These are phyloP conservation scores for Pseudozyma sp. DNA, from an alignment of 1,284 basidiomycete genomes.

Conservation along the genomic window DNA sequence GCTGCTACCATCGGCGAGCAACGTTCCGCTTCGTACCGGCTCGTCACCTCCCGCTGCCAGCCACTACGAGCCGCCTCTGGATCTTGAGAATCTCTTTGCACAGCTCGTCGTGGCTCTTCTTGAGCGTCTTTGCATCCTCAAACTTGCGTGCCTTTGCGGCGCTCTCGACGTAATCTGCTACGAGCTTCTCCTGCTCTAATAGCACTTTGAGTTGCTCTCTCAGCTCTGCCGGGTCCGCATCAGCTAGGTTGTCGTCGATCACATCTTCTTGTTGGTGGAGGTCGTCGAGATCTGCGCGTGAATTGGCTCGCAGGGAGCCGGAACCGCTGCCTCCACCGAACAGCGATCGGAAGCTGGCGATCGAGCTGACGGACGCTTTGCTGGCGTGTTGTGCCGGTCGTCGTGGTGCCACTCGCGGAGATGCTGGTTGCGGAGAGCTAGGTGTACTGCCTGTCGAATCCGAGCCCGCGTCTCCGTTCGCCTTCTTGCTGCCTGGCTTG, in stretches of 20 bases:
- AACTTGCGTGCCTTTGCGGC: conserved; percentile 61
- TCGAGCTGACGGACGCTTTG: conserved; percentile 35
- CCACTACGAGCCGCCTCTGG: conserved; percentile 36
- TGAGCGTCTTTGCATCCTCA: conserved; percentile 59
- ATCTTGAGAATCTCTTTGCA: conserved; percentile 55
- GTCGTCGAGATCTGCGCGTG: conserved; percentile 9
- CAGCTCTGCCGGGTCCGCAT: conserved; percentile 27
- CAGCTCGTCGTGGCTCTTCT: conserved; percentile 59
- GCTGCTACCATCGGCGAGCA: too few relatives aligned
- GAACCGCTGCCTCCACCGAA: conserved; percentile 36
- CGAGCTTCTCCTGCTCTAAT: conserved; percentile 59
- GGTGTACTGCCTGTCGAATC: conserved; percentile 32
- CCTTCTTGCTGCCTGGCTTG: conserved; percentile 72
- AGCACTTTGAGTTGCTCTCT: conserved; percentile 56
- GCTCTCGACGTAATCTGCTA: conserved; percentile 55
- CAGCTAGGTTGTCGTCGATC: conserved; percentile 5
- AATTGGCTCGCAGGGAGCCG: conserved; percentile 6
- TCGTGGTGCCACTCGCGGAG: conserved; percentile 14
- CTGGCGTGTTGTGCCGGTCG: conserved; percentile 17
- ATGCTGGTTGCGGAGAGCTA: conserved; percentile 27
- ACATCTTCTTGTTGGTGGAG: conserved; percentile 10
- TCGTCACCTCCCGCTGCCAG: conserved; percentile 17
- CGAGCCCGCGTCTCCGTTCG: conserved; percentile 15
- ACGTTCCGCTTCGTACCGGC: too few relatives aligned
- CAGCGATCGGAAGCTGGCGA: conserved; percentile 38